A percentile compares a stretch with the other conserved stretches of the same genome.
Evolutionary conservation across 2,329 filamentous ascomycete genomes (phyloP).

Genomic region (Plenodomus biglobosus): DNA sequence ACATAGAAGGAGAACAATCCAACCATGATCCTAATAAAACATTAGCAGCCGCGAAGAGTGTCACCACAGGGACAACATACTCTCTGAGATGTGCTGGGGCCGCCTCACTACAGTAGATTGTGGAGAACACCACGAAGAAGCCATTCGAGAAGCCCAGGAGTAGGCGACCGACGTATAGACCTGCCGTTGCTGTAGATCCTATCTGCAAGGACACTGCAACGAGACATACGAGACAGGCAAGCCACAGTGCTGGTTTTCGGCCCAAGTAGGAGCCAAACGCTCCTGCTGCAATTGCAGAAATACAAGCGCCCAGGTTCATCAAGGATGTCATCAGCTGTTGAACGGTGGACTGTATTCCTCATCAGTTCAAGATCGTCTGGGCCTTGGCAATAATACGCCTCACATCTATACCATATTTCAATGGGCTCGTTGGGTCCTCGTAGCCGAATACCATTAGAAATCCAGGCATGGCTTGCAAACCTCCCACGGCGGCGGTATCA

Average conservation of each 20-base stretch:
- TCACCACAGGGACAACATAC: slow-evolving; percentile 3
- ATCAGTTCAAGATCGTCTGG: background rate
- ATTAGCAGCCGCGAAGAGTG: slow-evolving; percentile 10
- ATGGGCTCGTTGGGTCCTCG: slow-evolving; percentile 40
- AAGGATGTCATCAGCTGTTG: slow-evolving; percentile 58
- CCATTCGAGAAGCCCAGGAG: slow-evolving; percentile 33
- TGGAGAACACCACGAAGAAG: slow-evolving; percentile 58
- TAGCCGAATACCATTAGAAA: slow-evolving; percentile 57
- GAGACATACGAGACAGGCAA: slow-evolving; percentile 51
- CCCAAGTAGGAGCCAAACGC: slow-evolving; percentile 53
- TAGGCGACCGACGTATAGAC: slow-evolving; percentile 50
- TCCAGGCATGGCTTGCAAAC: slow-evolving; percentile 46
- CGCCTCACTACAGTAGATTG: slow-evolving; percentile 52
- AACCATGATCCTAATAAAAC: slow-evolving; percentile 43
- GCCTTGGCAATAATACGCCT: slow-evolving; percentile 7
- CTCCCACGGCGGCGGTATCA: slow-evolving; percentile 51
- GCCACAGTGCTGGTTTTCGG: slow-evolving; percentile 51
- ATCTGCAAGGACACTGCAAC: slow-evolving; percentile 40
- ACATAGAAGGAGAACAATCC: slow-evolving; percentile 54
- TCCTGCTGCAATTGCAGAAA: slow-evolving; percentile 53
- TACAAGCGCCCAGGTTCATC: slow-evolving; percentile 54
- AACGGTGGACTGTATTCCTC: slow-evolving; percentile 46
- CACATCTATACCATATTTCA: slow-evolving; percentile 49
- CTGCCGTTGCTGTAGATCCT: slow-evolving; percentile 12
- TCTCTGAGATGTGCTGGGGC: slow-evolving; percentile 37